A percentile compares a stretch with the other conserved stretches of the same genome.
Evolutionary conservation across 352 stramenopile species (phyloP).

Genomic region (Globisporangium mamillatum): DNA sequence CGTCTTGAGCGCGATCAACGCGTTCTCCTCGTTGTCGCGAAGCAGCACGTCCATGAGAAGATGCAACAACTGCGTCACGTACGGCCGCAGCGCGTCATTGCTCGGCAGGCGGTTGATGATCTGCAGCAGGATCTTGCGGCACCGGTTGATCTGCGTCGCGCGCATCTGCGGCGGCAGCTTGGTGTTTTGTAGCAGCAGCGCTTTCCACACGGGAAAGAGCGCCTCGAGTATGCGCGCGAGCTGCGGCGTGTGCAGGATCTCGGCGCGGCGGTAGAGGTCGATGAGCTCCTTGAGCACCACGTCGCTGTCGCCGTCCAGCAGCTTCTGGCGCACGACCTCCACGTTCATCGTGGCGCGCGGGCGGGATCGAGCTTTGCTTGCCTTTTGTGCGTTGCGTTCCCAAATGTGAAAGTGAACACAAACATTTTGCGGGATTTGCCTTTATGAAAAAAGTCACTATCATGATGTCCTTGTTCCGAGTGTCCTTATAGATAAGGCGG

Average conservation of each 20-base stretch:
- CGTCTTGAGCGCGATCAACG: conserved; percentile 92
- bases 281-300: conserved; percentile 81
- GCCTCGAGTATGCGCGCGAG: conserved; percentile 89
- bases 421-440: conserved; percentile 2
- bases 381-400: neutral
- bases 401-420: conserved; percentile 7
- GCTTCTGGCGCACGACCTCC: conserved; percentile 82
- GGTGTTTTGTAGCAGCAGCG: conserved; percentile 83
- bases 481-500: too few relatives aligned
- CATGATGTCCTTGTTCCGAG: too few relatives aligned
- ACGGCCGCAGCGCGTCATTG: conserved; percentile 93
- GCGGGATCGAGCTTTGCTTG: neutral
- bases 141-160: conserved; percentile 80
- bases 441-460: neutral
- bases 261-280: conserved; percentile 82
- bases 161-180: conserved; percentile 73
- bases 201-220: conserved; percentile 89
- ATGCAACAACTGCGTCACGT: conserved; percentile 90
- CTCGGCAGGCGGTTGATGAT: conserved; percentile 94
- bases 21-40: conserved; percentile 97
- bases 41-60: conserved; percentile 93
- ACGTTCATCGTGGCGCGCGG: conserved; percentile 67
- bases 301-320: conserved; percentile 74
- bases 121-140: conserved; percentile 92
- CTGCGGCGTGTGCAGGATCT: conserved; percentile 89